These are phyloP conservation scores for Hirsutella thompsonii DNA, from an alignment of 2,329 filamentous ascomycete genomes.

Conservation along the genomic window DNA sequence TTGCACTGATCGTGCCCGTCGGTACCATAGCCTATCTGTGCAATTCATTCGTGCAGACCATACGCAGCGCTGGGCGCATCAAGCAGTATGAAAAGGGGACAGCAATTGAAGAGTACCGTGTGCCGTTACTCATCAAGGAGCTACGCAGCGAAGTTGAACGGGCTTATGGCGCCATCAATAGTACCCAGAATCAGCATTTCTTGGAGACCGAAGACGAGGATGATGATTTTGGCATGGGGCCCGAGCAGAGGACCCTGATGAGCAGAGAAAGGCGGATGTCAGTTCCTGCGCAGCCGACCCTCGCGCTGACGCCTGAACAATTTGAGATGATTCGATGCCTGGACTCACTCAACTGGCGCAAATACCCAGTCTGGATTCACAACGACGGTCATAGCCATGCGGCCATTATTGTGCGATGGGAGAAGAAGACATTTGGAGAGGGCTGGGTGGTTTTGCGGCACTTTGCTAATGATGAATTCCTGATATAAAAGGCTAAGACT, in stretches of 20 bases:
- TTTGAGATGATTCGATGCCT: slow-evolving; percentile 75
- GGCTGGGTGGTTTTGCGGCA: slow-evolving; percentile 68
- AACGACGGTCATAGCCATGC: slow-evolving; percentile 74
- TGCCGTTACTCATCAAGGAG: slow-evolving; percentile 64
- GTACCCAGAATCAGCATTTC: slow-evolving; percentile 57
- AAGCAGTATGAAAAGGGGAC: slow-evolving; percentile 60
- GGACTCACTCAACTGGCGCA: slow-evolving; percentile 51
- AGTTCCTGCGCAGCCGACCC: slow-evolving; percentile 44
- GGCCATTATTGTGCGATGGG: slow-evolving; percentile 71
- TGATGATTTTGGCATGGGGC: slow-evolving; percentile 18
- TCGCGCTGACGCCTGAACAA: slow-evolving; percentile 69
- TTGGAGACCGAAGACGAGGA: slow-evolving; percentile 43
- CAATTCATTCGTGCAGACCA: slow-evolving; percentile 65
- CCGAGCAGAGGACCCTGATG: slow-evolving; percentile 27
- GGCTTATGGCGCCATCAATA: slow-evolving; percentile 61
- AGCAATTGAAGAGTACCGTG: slow-evolving; percentile 56
- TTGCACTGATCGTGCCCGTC: slow-evolving; percentile 62
- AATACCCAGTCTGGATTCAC: slow-evolving; percentile 62
- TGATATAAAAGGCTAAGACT: slow-evolving; percentile 11
- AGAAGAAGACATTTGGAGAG: slow-evolving; percentile 57
- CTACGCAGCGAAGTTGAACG: slow-evolving; percentile 66
- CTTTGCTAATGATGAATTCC: slow-evolving; percentile 67
- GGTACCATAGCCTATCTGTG: slow-evolving; percentile 58
- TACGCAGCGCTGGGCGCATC: slow-evolving; percentile 63
- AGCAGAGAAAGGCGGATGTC: slow-evolving; percentile 27